Evolutionary conservation across 148 eudicot genomes (phyloP).

Genomic region (Cornus kousa): DNA sequence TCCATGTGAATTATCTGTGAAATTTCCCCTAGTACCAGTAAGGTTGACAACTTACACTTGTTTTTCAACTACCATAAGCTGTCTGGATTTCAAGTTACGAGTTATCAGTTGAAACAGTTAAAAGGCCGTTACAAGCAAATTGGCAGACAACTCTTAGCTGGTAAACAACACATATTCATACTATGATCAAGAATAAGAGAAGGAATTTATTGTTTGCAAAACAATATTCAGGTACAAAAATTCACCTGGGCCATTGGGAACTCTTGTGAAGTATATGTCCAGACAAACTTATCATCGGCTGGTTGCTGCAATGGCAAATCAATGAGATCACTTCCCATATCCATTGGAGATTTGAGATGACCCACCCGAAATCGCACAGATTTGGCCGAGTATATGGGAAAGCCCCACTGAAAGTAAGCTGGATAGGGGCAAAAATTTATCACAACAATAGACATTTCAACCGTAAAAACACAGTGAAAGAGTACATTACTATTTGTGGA

Average conservation of each 20-base stretch:
- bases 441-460: neutral
- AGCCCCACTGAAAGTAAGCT: slow-evolving; percentile 67
- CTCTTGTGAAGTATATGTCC: slow-evolving; percentile 81
- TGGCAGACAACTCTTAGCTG: neutral
- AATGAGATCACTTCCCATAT: slow-evolving; percentile 22
- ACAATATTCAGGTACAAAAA: neutral
- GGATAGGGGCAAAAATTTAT: slow-evolving; percentile 14
- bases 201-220: neutral
- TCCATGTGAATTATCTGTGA: neutral
- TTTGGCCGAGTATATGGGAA: slow-evolving; percentile 86
- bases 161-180: neutral
- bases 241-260: slow-evolving; percentile 83
- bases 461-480: neutral
- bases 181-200: neutral
- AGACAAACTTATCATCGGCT: slow-evolving; percentile 59
- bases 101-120: neutral
- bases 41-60: neutral
- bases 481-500: neutral
- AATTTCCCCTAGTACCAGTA: no score
- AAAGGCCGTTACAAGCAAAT: neutral
- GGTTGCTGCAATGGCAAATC: slow-evolving; percentile 24
- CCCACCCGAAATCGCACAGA: slow-evolving; percentile 77
- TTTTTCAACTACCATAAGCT: neutral
- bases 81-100: neutral
- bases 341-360: slow-evolving; percentile 40